These are phyloP conservation scores for Massospora cicadina DNA, from an alignment of 371 early-diverging fungal species.

Conservation along the genomic window DNA sequence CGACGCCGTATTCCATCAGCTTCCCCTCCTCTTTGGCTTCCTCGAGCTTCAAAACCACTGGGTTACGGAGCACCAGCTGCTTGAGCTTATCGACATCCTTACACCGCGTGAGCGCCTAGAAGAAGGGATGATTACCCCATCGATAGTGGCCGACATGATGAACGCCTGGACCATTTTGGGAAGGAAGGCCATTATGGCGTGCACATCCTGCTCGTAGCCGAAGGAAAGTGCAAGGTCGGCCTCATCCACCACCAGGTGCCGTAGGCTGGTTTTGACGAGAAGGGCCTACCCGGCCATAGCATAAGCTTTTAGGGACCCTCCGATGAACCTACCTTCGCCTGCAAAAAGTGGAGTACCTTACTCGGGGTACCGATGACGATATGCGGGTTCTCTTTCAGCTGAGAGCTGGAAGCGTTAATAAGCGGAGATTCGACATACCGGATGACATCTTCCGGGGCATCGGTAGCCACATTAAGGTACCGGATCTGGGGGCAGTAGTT, in stretches of 20 bases:
- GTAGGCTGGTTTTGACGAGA: not conserved
- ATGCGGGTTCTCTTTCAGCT: constrained; percentile 30
- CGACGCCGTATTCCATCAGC: constrained; percentile 58
- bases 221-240: constrained; percentile 84
- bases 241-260: constrained; percentile 75
- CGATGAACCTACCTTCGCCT: constrained; percentile 20
- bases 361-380: constrained; percentile 74
- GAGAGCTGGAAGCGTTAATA: not conserved
- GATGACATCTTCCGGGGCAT: constrained; percentile 36
- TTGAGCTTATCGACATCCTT: constrained; percentile 67
- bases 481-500: constrained; percentile 48
- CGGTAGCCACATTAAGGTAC: constrained; percentile 53
- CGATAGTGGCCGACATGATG: constrained; percentile 80
- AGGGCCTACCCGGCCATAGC: not conserved
- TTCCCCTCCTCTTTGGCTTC: constrained; percentile 44
- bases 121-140: constrained; percentile 18
- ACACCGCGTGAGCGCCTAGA: constrained; percentile 1
- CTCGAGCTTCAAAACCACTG: constrained; percentile 60
- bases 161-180: constrained; percentile 76
- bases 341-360: constrained; percentile 48
- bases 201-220: constrained; percentile 76
- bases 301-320: not conserved
- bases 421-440: too few species aligned
- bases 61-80: constrained; percentile 63
- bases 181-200: constrained; percentile 40